Evolutionary conservation across 2,329 filamentous ascomycete genomes (phyloP), one percentile per base, ranked within the genome.

Genomic region (Nemania sp.): DNA sequence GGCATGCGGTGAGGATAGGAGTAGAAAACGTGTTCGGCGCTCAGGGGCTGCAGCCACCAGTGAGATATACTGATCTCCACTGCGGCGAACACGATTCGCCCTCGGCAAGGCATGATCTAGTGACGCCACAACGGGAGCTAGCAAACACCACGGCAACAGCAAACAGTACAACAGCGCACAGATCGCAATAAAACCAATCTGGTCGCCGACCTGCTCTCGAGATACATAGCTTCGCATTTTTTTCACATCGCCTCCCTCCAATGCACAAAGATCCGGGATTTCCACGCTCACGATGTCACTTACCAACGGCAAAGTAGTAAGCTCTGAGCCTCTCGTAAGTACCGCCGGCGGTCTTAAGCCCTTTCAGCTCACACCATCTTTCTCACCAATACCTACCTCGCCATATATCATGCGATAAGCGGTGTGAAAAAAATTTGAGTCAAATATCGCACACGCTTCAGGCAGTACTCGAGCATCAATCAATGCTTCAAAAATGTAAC

Each of bases 271-370:
- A n/a, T 20, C 20, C 10, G 20, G 45, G 58, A 43, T 29, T 22
- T 64, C 15, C 22, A 13, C 1, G 8, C 5, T 51, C 56, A 70
- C 53, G 1, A 85, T 85, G 83, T 83, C 84, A 55, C 75, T 80
- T 57, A 70, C 76, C 41, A 75, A 82, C 32, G 78, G 82, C 4
- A 85, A 84, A 71, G 77, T 86, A 27, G 67, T 83, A 29, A 81
- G 80, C 18, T 80, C 79, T 0, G 81, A 80, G 71, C 82, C 83
- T 43, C 75, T 87, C 69, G 85, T 86, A 79, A 68, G 78, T 73
- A 53, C 22, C 3, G 8, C 15, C 22, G 26, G 26, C 22, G 26
- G 26, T 24, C 24, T 15, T 11, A 22, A 49, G n/a, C 22, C 27
- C 52, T 11, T 43, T 55, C 8, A 13, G n/a, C 59, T 62, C 24